A percentile compares a stretch with the other conserved stretches of the same genome.
phyloP scores from a whole-genome alignment of 2,329 filamentous ascomycete species.

The Colletotrichum incanum region DNA sequence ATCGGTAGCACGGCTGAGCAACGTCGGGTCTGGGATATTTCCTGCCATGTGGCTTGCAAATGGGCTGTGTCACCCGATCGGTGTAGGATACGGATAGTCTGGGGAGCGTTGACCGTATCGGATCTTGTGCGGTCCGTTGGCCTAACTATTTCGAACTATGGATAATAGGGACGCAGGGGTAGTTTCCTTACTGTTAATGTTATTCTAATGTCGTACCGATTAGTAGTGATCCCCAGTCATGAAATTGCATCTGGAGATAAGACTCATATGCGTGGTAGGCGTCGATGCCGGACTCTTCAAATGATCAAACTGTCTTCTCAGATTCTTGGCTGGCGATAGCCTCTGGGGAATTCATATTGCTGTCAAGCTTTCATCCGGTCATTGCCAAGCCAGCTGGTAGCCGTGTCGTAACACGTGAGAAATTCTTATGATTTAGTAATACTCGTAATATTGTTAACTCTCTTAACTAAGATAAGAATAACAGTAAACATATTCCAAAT shows the following conservation, averaged over 20 bases:
- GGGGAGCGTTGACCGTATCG: background rate
- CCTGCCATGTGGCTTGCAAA: background rate
- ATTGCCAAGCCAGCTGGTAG: background rate
- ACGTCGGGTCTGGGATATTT: background rate
- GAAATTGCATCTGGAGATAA: background rate
- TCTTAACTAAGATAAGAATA: no score
- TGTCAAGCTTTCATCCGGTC: background rate
- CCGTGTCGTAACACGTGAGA: background rate
- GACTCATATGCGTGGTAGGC: background rate
- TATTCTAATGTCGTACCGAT: background rate
- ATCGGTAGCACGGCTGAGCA: background rate
- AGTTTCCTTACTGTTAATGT: background rate
- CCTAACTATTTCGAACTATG: background rate
- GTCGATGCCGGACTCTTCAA: background rate
- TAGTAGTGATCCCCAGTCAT: background rate
- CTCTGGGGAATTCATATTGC: background rate
- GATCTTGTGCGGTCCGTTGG: background rate
- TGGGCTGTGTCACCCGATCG: constrained; percentile 21
- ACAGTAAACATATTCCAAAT: background rate
- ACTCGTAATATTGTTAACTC: background rate
- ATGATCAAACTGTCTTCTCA: background rate
- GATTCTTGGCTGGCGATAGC: background rate
- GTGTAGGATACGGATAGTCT: constrained; percentile 5
- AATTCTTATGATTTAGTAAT: background rate
- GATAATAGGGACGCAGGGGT: background rate